Percentiles rank a stretch among this genome's conserved stretches.
Conservation (phyloP, 2,329 filamentous ascomycete genomes). For the Scleromitrula shiraiana region DNA sequence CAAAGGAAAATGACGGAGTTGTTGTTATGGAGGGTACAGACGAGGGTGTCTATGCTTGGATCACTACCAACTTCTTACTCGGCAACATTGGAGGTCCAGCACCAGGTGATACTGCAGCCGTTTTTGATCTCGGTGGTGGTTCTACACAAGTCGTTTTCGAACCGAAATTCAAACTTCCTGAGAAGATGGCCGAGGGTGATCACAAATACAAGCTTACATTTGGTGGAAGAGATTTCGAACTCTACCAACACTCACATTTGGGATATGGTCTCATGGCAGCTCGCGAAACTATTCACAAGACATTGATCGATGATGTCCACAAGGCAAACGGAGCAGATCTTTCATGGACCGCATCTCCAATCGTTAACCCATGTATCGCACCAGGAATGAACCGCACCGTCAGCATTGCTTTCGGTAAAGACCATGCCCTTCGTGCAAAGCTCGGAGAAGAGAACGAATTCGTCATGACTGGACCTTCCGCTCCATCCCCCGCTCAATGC, state of each 20-base stretch:
- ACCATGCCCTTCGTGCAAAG: conserved; percentile 46
- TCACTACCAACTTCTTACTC: conserved; percentile 96
- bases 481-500: conserved; percentile 75
- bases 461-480: conserved; percentile 79
- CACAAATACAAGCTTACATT: conserved; percentile 94
- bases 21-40: conserved; percentile 96
- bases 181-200: conserved; percentile 77
- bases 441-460: conserved; percentile 53
- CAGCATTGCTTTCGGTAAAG: conserved; percentile 59
- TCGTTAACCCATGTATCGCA: conserved; percentile 79
- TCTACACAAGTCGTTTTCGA: conserved; percentile 99
- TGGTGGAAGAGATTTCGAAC: conserved; percentile 79
- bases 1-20: conserved; percentile 76
- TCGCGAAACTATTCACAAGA: conserved; percentile 73
- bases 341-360: conserved; percentile 61
- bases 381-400: conserved; percentile 71
- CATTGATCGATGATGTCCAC: conserved; percentile 64
- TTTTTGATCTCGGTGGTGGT: conserved; percentile 93
- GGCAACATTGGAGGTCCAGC: conserved; percentile 95
- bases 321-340: conserved; percentile 51
- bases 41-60: conserved; percentile 98
- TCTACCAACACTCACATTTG: conserved; percentile 97
- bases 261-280: conserved; percentile 96
- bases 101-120: conserved; percentile 80
- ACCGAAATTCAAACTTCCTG: conserved; percentile 87